phyloP scores from a whole-genome alignment of 192 early-diverging fungal genomes.

The Linnemannia elongata region DNA sequence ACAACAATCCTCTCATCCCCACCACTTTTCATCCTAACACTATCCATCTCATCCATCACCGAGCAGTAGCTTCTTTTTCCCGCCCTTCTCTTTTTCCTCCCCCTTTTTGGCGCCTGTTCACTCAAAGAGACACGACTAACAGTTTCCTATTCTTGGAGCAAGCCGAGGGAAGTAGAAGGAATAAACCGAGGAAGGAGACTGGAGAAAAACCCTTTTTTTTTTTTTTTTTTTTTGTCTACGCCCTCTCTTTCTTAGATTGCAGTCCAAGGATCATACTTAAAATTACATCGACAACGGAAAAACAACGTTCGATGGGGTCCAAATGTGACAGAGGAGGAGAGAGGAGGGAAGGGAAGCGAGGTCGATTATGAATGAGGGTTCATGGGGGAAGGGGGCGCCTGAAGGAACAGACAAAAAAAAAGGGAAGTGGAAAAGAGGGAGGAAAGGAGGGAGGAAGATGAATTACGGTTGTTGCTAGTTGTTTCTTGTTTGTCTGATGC shows the following conservation, averaged over 20 bases:
- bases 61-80: no score
- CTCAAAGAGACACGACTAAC: no score
- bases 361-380: not conserved
- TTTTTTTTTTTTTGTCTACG: not conserved
- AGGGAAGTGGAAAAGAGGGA: not conserved
- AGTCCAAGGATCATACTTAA: not conserved
- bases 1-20: no score
- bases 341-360: not conserved
- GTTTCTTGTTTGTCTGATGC: not conserved
- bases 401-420: no score
- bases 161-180: not conserved
- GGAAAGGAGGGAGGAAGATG: not conserved
- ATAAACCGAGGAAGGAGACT: not conserved
- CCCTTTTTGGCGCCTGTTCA: no score
- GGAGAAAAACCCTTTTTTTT: not conserved
- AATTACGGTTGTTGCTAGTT: not conserved
- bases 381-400: not conserved
- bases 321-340: no score
- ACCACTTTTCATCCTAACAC: no score
- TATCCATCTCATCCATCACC: no score
- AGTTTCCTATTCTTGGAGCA: not conserved
- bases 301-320: not conserved
- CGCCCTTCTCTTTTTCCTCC: no score
- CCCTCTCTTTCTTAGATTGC: not conserved
- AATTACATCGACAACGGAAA: not conserved